Percentiles rank a stretch among this genome's conserved stretches.
Evolutionary conservation across 2,329 filamentous ascomycete species (phyloP).

Genomic region (Nothophoma quercina): DNA sequence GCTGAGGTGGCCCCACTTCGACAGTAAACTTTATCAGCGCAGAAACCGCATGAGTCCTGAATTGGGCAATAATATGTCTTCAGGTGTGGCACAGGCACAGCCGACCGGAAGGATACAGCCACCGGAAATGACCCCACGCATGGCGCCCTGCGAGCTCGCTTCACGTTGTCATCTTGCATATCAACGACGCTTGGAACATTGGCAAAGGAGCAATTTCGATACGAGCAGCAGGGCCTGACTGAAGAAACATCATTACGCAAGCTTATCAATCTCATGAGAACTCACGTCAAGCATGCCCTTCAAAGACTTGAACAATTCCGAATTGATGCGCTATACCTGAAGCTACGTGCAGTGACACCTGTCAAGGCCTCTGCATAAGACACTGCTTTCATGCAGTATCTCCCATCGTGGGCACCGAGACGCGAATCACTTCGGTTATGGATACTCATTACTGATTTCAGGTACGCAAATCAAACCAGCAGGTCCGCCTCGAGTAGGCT

Average conservation of each 20-base stretch:
- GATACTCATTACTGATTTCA: neutral
- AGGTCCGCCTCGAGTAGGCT: neutral
- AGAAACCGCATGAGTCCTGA: conserved; percentile 5
- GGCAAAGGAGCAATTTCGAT: neutral
- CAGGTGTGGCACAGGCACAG: conserved; percentile 4
- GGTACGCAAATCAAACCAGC: neutral
- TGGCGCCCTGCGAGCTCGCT: neutral
- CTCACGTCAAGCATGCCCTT: neutral
- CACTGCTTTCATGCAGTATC: neutral
- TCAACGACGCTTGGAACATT: neutral
- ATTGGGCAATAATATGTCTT: neutral
- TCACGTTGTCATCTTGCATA: neutral
- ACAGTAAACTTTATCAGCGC: conserved; percentile 5
- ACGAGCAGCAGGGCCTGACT: neutral
- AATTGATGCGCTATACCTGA: neutral
- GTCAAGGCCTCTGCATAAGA: neutral
- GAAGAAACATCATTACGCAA: too few species aligned
- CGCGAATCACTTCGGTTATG: too few species aligned
- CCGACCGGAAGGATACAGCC: neutral
- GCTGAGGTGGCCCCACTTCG: conserved; percentile 7
- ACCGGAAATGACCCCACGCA: conserved; percentile 1
- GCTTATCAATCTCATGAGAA: neutral
- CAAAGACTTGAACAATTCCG: neutral
- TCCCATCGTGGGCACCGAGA: neutral
- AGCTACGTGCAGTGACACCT: conserved; percentile 1